Base-by-base conservation (phyloP, 2,329 filamentous ascomycete genomes). In the Colletotrichum sojae region DNA sequence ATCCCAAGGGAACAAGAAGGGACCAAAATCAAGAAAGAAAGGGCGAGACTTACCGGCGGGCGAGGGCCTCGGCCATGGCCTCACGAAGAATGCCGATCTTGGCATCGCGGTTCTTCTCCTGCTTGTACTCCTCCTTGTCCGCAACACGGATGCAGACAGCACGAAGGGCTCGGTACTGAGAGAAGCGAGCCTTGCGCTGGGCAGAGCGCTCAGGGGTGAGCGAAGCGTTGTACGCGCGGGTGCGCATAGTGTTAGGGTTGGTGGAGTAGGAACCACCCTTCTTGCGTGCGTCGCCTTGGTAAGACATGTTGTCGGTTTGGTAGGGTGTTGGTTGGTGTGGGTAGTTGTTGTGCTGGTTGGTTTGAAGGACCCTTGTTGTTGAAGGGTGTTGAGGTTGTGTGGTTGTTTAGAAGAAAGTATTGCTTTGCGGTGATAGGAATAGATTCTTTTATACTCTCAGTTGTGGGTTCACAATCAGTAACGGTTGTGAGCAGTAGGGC, bases 111-210 rank as follows among this genome's bases (percentile, higher is more conserved):
- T 52, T 56, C 12, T 6, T 13, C n/a, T 25, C 39, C 0, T n/a
- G 8, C 20, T 63, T 40, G 25, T 63, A 63, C 1, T 55, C 64
- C 0, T 48, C 8, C 2, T 43, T 48, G 13, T 62, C 43, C 1
- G 59, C 55, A 5, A 48, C 16, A 5, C 43, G 18, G 22, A 67
- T 43, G 51, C 64, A 67, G 13, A 22, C 16, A 8, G 15, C 46
- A 2, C 64, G 36, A 3, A 67, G 45, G 9, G 58, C 46, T n/a
- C 64, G 64, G 45, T 67, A 67, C 40, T 70, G 52, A 5, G 51
- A 49, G 40, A 62, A 67, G 3, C 13, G 31, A 18, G 18, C 27
- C 15, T 36, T 15, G 5, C 52, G 53, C 9, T 6, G 12, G n/a
- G 52, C 45, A 6, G 18, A 36, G 15, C 39, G 48, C n/a, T 63